Base-by-base conservation (phyloP, 192 early-diverging fungal genomes). In the Coemansia sp. region DNA sequence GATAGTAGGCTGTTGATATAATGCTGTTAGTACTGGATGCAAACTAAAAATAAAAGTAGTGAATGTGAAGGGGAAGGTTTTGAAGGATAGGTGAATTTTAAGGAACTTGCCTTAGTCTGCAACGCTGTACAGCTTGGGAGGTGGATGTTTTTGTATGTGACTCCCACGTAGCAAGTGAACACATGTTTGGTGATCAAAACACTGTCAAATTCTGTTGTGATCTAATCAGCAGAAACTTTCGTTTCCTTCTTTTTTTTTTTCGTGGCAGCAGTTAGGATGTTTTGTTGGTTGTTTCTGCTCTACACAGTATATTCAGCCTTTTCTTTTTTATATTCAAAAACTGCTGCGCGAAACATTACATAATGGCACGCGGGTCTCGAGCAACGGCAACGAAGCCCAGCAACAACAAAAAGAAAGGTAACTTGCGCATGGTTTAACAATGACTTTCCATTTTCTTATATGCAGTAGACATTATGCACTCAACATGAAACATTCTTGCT, bases 361-460 rank as follows among this genome's bases (percentile, higher is more conserved):
- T 33, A 63, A 63, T 63, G 62, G 62, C 33, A 24, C 62, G 51
- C 30, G 62, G 62, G 51, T 53, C 51, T 54, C 46, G 54, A 32
- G 56, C 52, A 4, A 23, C 61, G n/a, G 62, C 66, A 60, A 53
- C 62, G 46, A 71, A 77, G 66, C 42, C 66, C 24, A 57, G 61
- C 6, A 31, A 27, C 6, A 55, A 55, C 39, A 63, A 64, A 63
- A 53, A 27, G 24, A 72, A 57, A 70, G 73, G 63, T 57, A 68
- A 46, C n/a, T 51, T 39, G 4, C 5, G 2, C 11, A 8, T n/a
- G 14, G 59, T 61, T 46, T 21, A 29, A 42, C 42, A 51, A 39
- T 23, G 25, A 61, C 39, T 3, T 4, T 46, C 11, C 39, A 1
- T 14, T 46, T 46, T 46, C 17, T 9, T 17, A 17, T 9, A 17